These are phyloP conservation scores for Cercospora sojina DNA, from an alignment of 2,329 filamentous ascomycete species.

Conservation along the genomic window DNA sequence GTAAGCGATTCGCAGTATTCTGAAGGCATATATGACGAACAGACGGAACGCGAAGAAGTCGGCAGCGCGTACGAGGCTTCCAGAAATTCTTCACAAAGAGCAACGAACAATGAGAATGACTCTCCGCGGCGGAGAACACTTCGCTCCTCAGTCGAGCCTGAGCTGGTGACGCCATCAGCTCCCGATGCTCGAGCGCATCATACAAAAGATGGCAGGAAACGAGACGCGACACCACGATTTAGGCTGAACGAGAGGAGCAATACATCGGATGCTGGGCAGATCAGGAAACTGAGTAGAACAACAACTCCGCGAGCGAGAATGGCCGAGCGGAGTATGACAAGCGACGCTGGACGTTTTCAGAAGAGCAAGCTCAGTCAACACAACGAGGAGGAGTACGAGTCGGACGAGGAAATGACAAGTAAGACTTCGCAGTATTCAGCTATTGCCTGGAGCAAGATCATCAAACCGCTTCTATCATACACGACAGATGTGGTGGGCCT, in stretches of 20 bases:
- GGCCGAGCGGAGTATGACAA: constrained; percentile 35
- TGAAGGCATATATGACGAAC: constrained; percentile 30
- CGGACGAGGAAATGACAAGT: constrained; percentile 22
- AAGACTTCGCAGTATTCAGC: constrained; percentile 7
- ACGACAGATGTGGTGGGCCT: constrained; percentile 56
- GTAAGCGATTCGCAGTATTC: constrained; percentile 31
- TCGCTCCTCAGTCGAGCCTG: constrained; percentile 38
- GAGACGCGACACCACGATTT: constrained; percentile 31
- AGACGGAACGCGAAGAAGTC: constrained; percentile 34
- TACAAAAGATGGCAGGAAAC: constrained; percentile 20
- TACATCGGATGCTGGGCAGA: constrained; percentile 34
- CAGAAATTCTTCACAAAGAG: neutral
- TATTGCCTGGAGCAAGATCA: constrained; percentile 37
- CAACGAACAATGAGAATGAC: constrained; percentile 10
- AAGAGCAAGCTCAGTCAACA: constrained; percentile 22
- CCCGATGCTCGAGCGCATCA: constrained; percentile 26
- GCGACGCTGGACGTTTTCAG: constrained; percentile 33
- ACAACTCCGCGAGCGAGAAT: constrained; percentile 28
- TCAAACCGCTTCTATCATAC: constrained; percentile 49
- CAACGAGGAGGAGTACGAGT: constrained; percentile 30
- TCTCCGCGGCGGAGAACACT: constrained; percentile 25
- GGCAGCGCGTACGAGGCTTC: constrained; percentile 26
- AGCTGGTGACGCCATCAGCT: constrained; percentile 47
- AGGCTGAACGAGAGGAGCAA: constrained; percentile 34
- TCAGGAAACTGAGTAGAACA: constrained; percentile 28